Base-by-base conservation (phyloP, 805 yeast species). In the Schwanniomyces pseudopolymorphus region DNA sequence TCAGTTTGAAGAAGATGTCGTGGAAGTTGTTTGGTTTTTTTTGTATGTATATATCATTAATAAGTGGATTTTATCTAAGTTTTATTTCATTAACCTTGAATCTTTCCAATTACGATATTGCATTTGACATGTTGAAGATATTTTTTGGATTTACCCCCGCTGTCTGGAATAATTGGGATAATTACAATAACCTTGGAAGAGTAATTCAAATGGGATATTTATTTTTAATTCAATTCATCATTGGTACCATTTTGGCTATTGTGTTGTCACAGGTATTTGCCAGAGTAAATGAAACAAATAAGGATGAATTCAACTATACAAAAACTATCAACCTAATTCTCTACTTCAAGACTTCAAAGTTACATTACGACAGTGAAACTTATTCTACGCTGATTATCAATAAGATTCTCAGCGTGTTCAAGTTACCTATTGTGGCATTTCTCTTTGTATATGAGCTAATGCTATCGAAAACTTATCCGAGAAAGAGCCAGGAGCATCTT, bases 61-160 rank as follows among this genome's bases (percentile, higher is more conserved):
- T 77, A 2, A 67, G 75, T 38, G 84, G 84, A 2, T 80, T 80
- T 53, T 80, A 79, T 68, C 72, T 80, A 20, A 76, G 80, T 31
- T 76, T 80, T 49, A 72, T 80, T 7, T 69, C 77, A 39, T 64
- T 78, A 35, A 78, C 79, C 3, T 55, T 67, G 10, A 73, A 73
- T 42, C 57, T 70, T 31, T 63, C 72, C 42, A 63, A 76, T 16
- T 58, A 64, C 33, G 68, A 73, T 28, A 79, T 80, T 19, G 75
- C 80, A 11, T 79, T 73, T 54, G 80, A 75, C 47, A 67, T 79
- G 68, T 58, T 79, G 39, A 77, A 78, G 56, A 66, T 80, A 3
- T 70, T 80, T 49, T 79, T 79, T 56, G 84, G 84, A 0, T 80
- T 76, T 56, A 80, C 84, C 1, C 84, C 84, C 0, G 78, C 83